Conservation (phyloP, 2,329 filamentous ascomycete species). For the Trichoderma sp. region DNA sequence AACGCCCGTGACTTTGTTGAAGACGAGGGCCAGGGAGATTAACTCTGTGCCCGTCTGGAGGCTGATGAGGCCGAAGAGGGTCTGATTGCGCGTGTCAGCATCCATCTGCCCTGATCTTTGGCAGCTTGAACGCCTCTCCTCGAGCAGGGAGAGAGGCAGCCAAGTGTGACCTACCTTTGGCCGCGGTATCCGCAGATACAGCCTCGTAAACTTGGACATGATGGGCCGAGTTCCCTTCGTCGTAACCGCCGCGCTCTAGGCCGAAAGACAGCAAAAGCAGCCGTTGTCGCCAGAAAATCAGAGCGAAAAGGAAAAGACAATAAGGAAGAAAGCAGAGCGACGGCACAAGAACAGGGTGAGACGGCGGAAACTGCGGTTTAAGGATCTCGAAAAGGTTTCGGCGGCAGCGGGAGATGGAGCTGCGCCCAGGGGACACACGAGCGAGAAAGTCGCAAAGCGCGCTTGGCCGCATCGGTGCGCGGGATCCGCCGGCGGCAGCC, state of each 20-base stretch:
- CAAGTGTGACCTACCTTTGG: conserved; percentile 42
- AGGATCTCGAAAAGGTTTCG: conserved; percentile 23
- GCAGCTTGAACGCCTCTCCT: not conserved
- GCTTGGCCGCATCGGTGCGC: conserved; percentile 8
- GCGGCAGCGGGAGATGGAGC: conserved; percentile 27
- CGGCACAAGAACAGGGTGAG: not conserved
- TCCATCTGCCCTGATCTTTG: not conserved
- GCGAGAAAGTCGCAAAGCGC: conserved; percentile 2
- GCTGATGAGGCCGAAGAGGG: conserved; percentile 82
- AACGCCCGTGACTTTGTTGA: conserved; percentile 90
- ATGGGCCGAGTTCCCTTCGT: not conserved
- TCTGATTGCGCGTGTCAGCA: conserved; percentile 52
- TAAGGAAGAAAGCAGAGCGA: not conserved
- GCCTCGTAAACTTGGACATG: conserved; percentile 44
- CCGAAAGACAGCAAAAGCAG: conserved; percentile 8
- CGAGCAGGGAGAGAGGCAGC: not conserved
- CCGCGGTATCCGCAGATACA: conserved; percentile 45
- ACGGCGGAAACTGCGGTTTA: not conserved
- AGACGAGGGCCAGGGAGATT: conserved; percentile 77
- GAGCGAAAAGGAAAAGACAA: not conserved
- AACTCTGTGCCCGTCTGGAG: conserved; percentile 85
- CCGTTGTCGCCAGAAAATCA: not conserved
- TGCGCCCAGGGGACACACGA: conserved; percentile 18
- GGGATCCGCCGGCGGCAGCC: not conserved
- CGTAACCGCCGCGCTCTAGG: not conserved